Percentiles rank a stretch among this genome's conserved stretches.
These are phyloP conservation scores for Lagenidium giganteum DNA, from an alignment of 352 stramenopile species.

Conservation along the genomic window DNA sequence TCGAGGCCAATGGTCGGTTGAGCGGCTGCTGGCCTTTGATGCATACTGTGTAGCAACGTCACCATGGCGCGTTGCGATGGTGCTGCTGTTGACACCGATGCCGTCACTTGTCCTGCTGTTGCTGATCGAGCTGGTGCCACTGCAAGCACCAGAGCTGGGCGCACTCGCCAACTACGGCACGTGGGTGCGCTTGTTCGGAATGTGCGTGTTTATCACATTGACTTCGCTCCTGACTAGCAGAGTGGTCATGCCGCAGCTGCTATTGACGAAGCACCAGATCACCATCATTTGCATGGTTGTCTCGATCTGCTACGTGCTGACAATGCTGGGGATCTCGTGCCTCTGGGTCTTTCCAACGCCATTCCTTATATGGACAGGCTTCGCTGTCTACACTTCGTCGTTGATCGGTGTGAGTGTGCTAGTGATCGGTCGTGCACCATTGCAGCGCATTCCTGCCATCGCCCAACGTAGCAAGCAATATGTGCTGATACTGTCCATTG, in stretches of 20 bases:
- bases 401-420: slow-evolving; percentile 3
- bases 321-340: slow-evolving; percentile 15
- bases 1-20: slow-evolving; percentile 7
- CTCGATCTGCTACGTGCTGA: background rate
- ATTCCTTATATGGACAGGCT: slow-evolving; percentile 23
- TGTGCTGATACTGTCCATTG: slow-evolving; percentile 7
- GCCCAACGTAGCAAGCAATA: slow-evolving; percentile 12
- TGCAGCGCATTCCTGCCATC: slow-evolving; percentile 11
- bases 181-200: too few relatives aligned
- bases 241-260: slow-evolving; percentile 6
- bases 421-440: slow-evolving; percentile 15
- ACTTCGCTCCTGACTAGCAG: too few relatives aligned
- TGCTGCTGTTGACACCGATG: background rate
- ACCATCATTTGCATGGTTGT: background rate
- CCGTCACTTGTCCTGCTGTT: background rate
- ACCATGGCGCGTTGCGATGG: background rate
- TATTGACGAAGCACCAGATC: background rate
- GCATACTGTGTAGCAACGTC: too few relatives aligned
- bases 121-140: background rate
- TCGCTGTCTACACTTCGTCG: slow-evolving; percentile 21
- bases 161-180: too few relatives aligned
- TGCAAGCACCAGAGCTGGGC: slow-evolving; percentile 1
- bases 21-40: slow-evolving; percentile 3
- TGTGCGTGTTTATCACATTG: too few relatives aligned
- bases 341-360: slow-evolving; percentile 33